Evolutionary conservation across 441 rosid genomes (phyloP).

Genomic region (Geranium incanum): DNA sequence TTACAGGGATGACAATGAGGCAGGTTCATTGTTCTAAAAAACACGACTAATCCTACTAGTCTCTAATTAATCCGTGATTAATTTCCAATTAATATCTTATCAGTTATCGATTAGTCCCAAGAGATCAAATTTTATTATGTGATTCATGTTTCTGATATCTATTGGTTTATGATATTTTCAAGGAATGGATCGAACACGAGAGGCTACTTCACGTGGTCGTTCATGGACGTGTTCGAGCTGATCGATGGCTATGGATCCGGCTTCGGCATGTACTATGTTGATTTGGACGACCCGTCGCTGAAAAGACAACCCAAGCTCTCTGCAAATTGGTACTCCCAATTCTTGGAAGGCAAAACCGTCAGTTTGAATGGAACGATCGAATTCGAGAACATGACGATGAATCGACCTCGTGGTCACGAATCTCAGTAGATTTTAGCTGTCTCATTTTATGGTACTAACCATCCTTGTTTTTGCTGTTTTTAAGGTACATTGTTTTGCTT

Average conservation of each 20-base stretch:
- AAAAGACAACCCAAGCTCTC: constrained; percentile 16
- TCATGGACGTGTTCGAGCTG: constrained; percentile 13
- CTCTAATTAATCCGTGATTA: no score
- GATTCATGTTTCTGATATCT: background rate
- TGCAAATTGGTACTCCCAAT: constrained; percentile 17
- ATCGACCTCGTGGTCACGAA: background rate
- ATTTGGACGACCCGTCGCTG: constrained; percentile 11
- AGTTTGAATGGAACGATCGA: background rate
- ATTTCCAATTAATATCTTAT: no score
- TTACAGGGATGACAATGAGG: no score
- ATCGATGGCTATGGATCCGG: constrained; percentile 8
- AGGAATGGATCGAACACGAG: constrained; percentile 17
- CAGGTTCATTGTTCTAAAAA: no score
- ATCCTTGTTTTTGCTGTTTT: no score
- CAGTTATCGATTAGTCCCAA: no score
- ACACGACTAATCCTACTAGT: no score
- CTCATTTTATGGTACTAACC: no score
- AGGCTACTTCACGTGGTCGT: constrained; percentile 16
- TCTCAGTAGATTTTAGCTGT: background rate
- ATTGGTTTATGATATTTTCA: background rate
- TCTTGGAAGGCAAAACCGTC: constrained; percentile 7
- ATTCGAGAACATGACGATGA: background rate
- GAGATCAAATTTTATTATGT: no score
- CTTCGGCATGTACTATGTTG: constrained; percentile 14
- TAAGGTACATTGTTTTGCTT: no score